Evolutionary conservation across 2,329 filamentous ascomycete species (phyloP).

Genomic region (Aspergillus pseudoglaucus): DNA sequence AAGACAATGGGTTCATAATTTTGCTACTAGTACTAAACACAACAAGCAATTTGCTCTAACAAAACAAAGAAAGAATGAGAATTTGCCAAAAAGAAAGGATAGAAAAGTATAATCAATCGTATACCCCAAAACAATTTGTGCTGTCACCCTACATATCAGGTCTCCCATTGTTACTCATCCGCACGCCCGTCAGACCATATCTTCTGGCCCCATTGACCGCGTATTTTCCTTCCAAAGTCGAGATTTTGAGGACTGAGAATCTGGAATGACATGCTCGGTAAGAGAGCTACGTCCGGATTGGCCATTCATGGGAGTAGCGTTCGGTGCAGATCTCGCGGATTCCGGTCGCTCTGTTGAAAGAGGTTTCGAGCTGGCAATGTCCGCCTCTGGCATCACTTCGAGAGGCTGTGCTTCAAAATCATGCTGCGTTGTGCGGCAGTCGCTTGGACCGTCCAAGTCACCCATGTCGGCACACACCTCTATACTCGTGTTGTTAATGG

Average conservation of each 20-base stretch:
- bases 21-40: too few relatives aligned
- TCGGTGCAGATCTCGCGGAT: not conserved
- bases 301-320: not conserved
- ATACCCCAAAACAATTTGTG: not conserved
- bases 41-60: too few relatives aligned
- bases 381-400: not conserved
- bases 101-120: too few relatives aligned
- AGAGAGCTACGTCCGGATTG: not conserved
- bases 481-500: conserved; percentile 1
- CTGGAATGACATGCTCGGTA: not conserved
- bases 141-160: not conserved
- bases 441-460: conserved; percentile 11
- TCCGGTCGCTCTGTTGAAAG: not conserved
- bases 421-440: not conserved
- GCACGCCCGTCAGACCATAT: conserved; percentile 3
- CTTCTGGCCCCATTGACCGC: not conserved
- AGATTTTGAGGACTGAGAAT: not conserved
- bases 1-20: too few relatives aligned
- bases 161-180: not conserved
- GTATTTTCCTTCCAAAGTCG: not conserved
- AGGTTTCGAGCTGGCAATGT: not conserved
- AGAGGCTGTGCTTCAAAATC: not conserved
- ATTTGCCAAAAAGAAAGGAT: too few relatives aligned
- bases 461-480: conserved; percentile 1
- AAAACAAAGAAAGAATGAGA: too few relatives aligned